A percentile compares a stretch with the other conserved stretches of the same genome.
These are phyloP conservation scores for Thermothielavioides terrestris DNA, from an alignment of 495 filamentous ascomycete species.

Conservation along the genomic window DNA sequence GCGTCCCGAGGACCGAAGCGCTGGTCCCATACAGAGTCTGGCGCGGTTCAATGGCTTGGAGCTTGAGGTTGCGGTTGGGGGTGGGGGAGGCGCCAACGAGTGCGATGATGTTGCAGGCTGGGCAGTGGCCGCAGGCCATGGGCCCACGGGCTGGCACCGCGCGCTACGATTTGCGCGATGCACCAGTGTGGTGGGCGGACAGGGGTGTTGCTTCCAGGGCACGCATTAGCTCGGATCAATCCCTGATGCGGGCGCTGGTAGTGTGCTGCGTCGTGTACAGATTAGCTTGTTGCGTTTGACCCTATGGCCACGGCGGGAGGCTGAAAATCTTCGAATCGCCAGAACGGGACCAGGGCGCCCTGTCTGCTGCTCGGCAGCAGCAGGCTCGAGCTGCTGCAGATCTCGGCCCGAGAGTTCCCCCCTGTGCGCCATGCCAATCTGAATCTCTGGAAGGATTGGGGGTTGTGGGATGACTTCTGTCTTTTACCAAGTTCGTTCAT, in stretches of 20 bases:
- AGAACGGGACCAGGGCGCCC: not conserved
- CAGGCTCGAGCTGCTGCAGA: not conserved
- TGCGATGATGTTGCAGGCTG: conserved; percentile 4
- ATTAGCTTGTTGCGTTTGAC: not conserved
- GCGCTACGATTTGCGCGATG: conserved; percentile 21
- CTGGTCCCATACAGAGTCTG: conserved; percentile 4
- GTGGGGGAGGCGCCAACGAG: too few species aligned
- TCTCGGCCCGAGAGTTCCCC: not conserved
- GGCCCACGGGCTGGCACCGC: conserved; percentile 17
- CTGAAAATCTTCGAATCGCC: not conserved
- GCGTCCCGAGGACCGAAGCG: not conserved
- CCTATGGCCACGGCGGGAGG: not conserved
- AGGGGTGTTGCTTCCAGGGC: not conserved
- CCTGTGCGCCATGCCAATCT: not conserved
- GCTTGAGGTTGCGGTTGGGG: conserved; percentile 3
- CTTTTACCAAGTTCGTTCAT: not conserved
- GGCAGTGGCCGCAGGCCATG: conserved; percentile 15
- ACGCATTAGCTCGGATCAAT: conserved; percentile 2
- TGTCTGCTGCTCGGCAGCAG: not conserved
- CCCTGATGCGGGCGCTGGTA: too few species aligned
- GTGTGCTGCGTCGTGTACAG: too few species aligned
- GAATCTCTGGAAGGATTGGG: too few species aligned
- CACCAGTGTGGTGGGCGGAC: conserved; percentile 7
- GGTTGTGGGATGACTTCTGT: too few species aligned
- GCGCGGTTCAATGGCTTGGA: conserved; percentile 4